Evolutionary conservation across 2,329 filamentous ascomycete genomes (phyloP).

Genomic region (Emmonsia crescens): DNA sequence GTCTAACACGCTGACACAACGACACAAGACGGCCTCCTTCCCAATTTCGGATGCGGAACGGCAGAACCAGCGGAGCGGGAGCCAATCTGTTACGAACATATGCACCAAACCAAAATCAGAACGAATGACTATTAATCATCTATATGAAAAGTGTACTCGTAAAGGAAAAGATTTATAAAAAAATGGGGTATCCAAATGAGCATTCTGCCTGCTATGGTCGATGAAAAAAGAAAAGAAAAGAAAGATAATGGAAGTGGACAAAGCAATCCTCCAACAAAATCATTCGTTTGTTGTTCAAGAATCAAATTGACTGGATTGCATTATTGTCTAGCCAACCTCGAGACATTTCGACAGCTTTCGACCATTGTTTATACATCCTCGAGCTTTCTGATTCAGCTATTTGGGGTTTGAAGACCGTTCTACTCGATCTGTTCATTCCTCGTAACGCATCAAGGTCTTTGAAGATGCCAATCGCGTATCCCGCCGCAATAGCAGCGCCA

Average conservation of each 20-base stretch:
- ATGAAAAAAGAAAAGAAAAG: background rate
- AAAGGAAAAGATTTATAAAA: background rate
- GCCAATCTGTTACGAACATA: background rate
- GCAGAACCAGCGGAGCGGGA: background rate
- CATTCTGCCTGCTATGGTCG: background rate
- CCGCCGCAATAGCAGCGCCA: conserved; percentile 79
- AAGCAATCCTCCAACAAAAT: conserved; percentile 5
- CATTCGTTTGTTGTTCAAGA: background rate
- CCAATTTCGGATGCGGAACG: background rate
- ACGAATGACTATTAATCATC: background rate
- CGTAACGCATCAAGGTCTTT: conserved; percentile 61
- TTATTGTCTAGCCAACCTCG: conserved; percentile 50
- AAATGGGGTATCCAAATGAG: background rate
- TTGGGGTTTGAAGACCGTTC: conserved; percentile 58
- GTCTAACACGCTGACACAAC: background rate
- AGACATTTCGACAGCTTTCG: conserved; percentile 68
- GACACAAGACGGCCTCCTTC: conserved; percentile 3
- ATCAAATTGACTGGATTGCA: conserved; percentile 18
- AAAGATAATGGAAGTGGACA: background rate
- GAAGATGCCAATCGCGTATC: conserved; percentile 74
- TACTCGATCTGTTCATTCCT: conserved; percentile 58
- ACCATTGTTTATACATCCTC: conserved; percentile 60
- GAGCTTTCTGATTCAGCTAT: conserved; percentile 48
- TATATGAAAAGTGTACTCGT: background rate
- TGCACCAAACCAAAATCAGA: background rate